Evolutionary conservation across 2,329 filamentous ascomycete species (phyloP).

Genomic region (Corinectria fuckeliana): DNA sequence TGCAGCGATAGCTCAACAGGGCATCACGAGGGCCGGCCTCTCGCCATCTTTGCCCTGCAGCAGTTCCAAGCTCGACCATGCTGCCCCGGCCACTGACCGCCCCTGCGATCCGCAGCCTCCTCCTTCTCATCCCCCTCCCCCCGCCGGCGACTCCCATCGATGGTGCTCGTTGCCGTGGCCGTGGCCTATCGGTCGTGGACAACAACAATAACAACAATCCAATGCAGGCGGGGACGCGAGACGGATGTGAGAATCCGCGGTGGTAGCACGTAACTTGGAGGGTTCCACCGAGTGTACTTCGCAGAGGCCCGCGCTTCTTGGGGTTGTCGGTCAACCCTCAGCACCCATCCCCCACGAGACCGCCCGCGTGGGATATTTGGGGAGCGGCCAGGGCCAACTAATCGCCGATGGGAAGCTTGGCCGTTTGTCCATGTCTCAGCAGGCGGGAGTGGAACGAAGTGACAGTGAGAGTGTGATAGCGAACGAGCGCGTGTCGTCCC

Average conservation of each 20-base stretch:
- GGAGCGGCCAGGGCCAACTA: background rate
- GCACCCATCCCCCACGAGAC: conserved; percentile 2
- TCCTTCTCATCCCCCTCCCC: background rate
- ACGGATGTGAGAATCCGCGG: background rate
- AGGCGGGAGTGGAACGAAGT: background rate
- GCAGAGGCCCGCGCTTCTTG: background rate
- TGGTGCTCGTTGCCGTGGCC: conserved; percentile 16
- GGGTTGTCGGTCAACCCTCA: background rate
- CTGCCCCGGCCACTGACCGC: conserved; percentile 9
- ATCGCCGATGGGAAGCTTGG: background rate
- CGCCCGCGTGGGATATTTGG: background rate
- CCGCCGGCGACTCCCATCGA: background rate
- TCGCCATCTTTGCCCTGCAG: conserved; percentile 3
- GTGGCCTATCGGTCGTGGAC: conserved; percentile 4
- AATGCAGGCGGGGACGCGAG: conserved; percentile 7
- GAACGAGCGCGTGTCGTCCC: background rate
- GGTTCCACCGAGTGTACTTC: background rate
- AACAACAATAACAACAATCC: conserved; percentile 9
- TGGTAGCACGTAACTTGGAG: background rate
- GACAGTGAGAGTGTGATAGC: background rate
- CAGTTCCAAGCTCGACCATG: conserved; percentile 20
- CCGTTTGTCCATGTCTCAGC: background rate
- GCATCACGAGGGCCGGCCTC: conserved; percentile 14
- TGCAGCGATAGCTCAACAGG: conserved; percentile 13
- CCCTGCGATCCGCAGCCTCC: conserved; percentile 6